phyloP scores from a whole-genome alignment of 2,329 filamentous ascomycete genomes.

The Furcasterigmium furcatum region DNA sequence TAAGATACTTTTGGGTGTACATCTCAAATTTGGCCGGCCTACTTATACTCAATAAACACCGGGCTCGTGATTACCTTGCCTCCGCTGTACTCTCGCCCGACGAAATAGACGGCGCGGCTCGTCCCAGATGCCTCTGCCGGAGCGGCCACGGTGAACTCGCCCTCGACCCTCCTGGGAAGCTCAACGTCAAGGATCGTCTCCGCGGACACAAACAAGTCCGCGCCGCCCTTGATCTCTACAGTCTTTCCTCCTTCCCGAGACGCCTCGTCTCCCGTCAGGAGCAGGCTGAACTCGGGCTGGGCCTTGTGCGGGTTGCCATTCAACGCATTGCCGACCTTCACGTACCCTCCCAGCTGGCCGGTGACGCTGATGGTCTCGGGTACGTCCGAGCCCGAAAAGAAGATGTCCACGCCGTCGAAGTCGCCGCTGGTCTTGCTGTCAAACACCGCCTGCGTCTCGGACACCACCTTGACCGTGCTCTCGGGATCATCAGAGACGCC shows the following conservation, averaged over 20 bases:
- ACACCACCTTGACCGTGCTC: constrained; percentile 10
- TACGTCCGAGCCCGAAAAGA: constrained; percentile 4
- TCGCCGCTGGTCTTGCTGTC: constrained; percentile 22
- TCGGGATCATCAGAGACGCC: constrained; percentile 18
- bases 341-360: constrained; percentile 21
- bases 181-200: constrained; percentile 14
- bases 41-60: constrained; percentile 3
- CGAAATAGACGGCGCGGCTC: constrained; percentile 5
- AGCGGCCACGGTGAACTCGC: constrained; percentile 7
- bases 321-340: constrained; percentile 23
- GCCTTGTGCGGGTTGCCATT: constrained; percentile 21
- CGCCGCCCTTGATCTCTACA: constrained; percentile 16
- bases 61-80: constrained; percentile 9
- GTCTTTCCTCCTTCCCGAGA: constrained; percentile 10
- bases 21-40: too few species aligned
- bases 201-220: constrained; percentile 18
- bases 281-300: constrained; percentile 16
- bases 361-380: constrained; percentile 14
- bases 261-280: constrained; percentile 9
- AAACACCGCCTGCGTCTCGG: constrained; percentile 15
- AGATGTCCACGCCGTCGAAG: constrained; percentile 23
- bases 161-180: constrained; percentile 16
- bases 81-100: constrained; percentile 5
- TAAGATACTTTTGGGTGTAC: too few species aligned
- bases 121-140: not conserved